Conservation (phyloP, 1,139 yeast species). For the Nematodospora anomalae region DNA sequence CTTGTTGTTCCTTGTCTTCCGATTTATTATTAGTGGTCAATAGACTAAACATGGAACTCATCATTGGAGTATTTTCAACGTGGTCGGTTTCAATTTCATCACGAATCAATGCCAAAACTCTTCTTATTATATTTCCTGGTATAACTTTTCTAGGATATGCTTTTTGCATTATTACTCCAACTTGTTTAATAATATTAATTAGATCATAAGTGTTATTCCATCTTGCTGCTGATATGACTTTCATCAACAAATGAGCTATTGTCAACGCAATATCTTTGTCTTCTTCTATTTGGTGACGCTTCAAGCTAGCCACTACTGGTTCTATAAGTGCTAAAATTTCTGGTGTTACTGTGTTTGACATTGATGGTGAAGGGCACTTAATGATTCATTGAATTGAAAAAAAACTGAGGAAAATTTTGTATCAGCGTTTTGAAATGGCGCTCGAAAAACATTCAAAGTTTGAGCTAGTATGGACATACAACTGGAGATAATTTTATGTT, state of each 20-base stretch:
- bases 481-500: too few relatives aligned
- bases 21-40: conserved; percentile 52
- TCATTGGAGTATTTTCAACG: conserved; percentile 44
- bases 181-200: conserved; percentile 63
- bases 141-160: conserved; percentile 81
- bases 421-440: not conserved
- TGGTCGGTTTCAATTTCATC: conserved; percentile 74
- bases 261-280: conserved; percentile 81
- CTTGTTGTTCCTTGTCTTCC: conserved; percentile 30
- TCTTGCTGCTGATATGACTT: conserved; percentile 86
- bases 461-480: too few relatives aligned
- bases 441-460: too few relatives aligned
- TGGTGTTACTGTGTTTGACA: conserved; percentile 22
- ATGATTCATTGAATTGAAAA: conserved; percentile 1
- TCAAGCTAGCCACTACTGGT: conserved; percentile 48
- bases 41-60: conserved; percentile 84
- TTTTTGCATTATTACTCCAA: conserved; percentile 57
- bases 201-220: conserved; percentile 74
- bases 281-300: conserved; percentile 72
- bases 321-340: conserved; percentile 41
- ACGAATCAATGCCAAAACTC: conserved; percentile 83
- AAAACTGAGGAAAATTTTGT: not conserved
- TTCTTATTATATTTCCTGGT: conserved; percentile 86
- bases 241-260: conserved; percentile 81
- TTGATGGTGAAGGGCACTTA: conserved; percentile 4